phyloP scores from a whole-genome alignment of 2,329 filamentous ascomycete species.

The Aspergillus pseudotamarii region DNA sequence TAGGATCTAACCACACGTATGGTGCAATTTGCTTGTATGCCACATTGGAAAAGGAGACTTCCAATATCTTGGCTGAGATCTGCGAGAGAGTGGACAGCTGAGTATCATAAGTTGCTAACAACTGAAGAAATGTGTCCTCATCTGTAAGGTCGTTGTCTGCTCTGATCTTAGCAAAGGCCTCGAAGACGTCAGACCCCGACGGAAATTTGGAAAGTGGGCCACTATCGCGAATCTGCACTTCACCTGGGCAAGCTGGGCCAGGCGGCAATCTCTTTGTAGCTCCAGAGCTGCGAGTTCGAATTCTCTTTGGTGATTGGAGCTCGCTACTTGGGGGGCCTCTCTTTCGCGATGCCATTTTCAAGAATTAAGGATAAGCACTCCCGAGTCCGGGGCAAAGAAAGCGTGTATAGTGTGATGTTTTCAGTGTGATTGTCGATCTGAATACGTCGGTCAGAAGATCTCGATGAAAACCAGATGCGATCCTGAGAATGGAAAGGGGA shows the following conservation, averaged over 20 bases:
- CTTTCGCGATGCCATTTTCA: background rate
- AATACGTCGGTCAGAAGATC: background rate
- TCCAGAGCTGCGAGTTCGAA: background rate
- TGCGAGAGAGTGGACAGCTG: constrained; percentile 1
- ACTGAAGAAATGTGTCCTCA: background rate
- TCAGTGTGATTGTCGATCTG: background rate
- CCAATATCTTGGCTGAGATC: background rate
- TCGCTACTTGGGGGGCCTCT: background rate
- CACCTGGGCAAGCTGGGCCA: background rate
- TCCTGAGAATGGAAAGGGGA: background rate
- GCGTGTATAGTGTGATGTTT: background rate
- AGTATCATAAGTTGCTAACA: background rate
- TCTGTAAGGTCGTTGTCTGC: background rate
- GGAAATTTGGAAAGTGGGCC: background rate
- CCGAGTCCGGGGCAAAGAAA: background rate
- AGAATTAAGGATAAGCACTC: background rate
- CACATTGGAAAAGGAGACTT: background rate
- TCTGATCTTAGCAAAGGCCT: constrained; percentile 2
- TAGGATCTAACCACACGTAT: constrained; percentile 3
- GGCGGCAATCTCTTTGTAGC: background rate
- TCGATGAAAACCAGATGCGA: background rate
- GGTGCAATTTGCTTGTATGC: background rate
- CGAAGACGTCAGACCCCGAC: background rate
- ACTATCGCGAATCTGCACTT: background rate
- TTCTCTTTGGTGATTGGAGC: background rate